phyloP scores from a whole-genome alignment of 2,329 filamentous ascomycete species.

The Alternaria sp. region DNA sequence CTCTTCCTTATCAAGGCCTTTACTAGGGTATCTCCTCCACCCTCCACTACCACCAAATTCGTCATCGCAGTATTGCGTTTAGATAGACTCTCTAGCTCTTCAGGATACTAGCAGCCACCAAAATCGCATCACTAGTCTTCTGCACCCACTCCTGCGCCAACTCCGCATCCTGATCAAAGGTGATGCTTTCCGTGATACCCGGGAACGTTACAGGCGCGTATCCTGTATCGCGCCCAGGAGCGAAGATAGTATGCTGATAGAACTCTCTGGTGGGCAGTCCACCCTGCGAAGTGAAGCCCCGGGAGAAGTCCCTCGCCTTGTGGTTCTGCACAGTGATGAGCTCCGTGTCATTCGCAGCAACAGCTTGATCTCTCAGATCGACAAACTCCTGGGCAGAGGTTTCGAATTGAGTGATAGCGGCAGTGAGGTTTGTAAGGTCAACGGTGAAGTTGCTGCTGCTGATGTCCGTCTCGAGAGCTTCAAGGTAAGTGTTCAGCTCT shows the following conservation, averaged over 20 bases:
- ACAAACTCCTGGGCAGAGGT: conserved; percentile 35
- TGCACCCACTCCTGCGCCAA: conserved; percentile 43
- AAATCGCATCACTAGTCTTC: conserved; percentile 43
- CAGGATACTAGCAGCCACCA: conserved; percentile 43
- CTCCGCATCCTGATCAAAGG: conserved; percentile 37
- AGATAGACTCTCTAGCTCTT: conserved; percentile 25
- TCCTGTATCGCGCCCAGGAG: conserved; percentile 52
- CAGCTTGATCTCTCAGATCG: conserved; percentile 37
- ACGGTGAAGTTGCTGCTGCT: conserved; percentile 36
- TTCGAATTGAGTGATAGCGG: conserved; percentile 48
- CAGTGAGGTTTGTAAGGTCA: conserved; percentile 39
- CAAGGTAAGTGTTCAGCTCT: conserved; percentile 47
- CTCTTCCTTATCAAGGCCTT: not conserved
- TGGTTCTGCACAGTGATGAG: conserved; percentile 50
- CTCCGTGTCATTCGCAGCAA: conserved; percentile 32
- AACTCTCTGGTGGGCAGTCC: conserved; percentile 54
- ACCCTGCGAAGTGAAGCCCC: conserved; percentile 55
- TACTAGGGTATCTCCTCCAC: not conserved
- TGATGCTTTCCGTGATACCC: conserved; percentile 47
- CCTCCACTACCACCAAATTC: not conserved
- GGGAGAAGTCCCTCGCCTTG: conserved; percentile 54
- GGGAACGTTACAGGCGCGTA: conserved; percentile 49
- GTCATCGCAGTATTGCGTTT: not conserved
- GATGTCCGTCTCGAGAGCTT: conserved; percentile 41
- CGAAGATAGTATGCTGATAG: conserved; percentile 56